Percentiles rank a stretch among this genome's conserved stretches.
These are phyloP conservation scores for Didymella keratinophila DNA, from an alignment of 2,329 filamentous ascomycete genomes.

Conservation along the genomic window DNA sequence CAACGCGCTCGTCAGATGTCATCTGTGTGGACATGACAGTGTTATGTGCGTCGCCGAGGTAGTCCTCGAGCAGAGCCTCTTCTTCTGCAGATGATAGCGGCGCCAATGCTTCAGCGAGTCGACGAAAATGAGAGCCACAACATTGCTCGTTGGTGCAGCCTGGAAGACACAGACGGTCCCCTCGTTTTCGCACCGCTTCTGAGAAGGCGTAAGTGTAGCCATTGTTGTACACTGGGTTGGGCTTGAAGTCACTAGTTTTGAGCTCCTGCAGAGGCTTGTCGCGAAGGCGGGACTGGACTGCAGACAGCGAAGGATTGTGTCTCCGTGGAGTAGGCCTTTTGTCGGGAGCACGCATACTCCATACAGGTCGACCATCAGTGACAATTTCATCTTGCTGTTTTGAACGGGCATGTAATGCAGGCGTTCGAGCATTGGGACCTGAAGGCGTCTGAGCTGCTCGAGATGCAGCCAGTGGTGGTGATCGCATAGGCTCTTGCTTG, in stretches of 20 bases:
- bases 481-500: slow-evolving; percentile 27
- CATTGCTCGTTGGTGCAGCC: slow-evolving; percentile 80
- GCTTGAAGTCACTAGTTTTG: slow-evolving; percentile 76
- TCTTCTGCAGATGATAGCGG: slow-evolving; percentile 46
- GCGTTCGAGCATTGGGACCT: slow-evolving; percentile 2
- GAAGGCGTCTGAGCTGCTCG: slow-evolving; percentile 18
- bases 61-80: slow-evolving; percentile 60
- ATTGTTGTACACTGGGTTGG: slow-evolving; percentile 77
- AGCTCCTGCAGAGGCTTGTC: slow-evolving; percentile 65
- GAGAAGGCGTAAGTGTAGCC: slow-evolving; percentile 76
- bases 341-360: slow-evolving; percentile 31
- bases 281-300: slow-evolving; percentile 52
- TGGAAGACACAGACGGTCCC: slow-evolving; percentile 72
- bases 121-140: slow-evolving; percentile 75
- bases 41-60: slow-evolving; percentile 58
- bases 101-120: slow-evolving; percentile 61
- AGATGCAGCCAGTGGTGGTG: slow-evolving; percentile 20
- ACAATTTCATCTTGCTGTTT: slow-evolving; percentile 18
- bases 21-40: slow-evolving; percentile 55
- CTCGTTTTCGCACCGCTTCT: slow-evolving; percentile 75
- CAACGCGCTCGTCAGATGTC: slow-evolving; percentile 66
- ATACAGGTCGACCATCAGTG: slow-evolving; percentile 32
- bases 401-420: slow-evolving; percentile 9
- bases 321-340: slow-evolving; percentile 23
- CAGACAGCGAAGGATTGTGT: slow-evolving; percentile 9